Evolutionary conservation across 192 early-diverging fungal species (phyloP).

Genomic region (Coemansia sp.): DNA sequence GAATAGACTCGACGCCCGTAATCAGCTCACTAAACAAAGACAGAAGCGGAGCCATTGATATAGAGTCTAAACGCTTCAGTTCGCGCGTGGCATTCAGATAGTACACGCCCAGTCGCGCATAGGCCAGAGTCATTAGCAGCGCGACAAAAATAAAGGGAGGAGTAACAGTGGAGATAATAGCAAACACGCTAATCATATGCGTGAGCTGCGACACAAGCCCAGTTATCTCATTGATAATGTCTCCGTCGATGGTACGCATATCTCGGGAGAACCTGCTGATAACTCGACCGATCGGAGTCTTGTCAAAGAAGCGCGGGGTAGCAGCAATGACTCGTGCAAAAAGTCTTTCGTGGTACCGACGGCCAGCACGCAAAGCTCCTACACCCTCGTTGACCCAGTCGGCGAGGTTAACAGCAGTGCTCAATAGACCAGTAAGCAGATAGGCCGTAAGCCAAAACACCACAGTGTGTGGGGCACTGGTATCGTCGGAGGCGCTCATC

Average conservation of each 20-base stretch:
- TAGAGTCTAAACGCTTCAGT: constrained; percentile 86
- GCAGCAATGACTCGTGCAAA: constrained; percentile 68
- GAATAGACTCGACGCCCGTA: constrained; percentile 75
- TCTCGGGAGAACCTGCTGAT: constrained; percentile 90
- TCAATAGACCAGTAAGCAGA: constrained; percentile 59
- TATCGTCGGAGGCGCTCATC: constrained; percentile 29
- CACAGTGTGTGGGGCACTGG: constrained; percentile 6
- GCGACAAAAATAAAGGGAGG: constrained; percentile 78
- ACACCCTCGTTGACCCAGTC: constrained; percentile 26
- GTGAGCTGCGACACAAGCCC: constrained; percentile 61
- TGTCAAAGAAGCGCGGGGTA: constrained; percentile 87
- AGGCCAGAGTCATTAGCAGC: constrained; percentile 60
- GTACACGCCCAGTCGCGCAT: constrained; percentile 66
- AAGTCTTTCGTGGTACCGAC: constrained; percentile 61
- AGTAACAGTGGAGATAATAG: constrained; percentile 67
- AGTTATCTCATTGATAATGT: constrained; percentile 57
- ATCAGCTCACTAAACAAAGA: constrained; percentile 85
- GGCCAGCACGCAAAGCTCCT: constrained; percentile 60
- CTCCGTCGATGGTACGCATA: constrained; percentile 81
- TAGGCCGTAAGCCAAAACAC: constrained; percentile 68
- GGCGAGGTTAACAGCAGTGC: constrained; percentile 46
- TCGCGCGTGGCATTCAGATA: constrained; percentile 84
- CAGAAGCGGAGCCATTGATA: constrained; percentile 74
- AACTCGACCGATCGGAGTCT: constrained; percentile 86
- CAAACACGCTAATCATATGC: constrained; percentile 61